Evolutionary conservation across 768 basidiomycete species (phyloP).

Genomic region (Tulasnella sp.): DNA sequence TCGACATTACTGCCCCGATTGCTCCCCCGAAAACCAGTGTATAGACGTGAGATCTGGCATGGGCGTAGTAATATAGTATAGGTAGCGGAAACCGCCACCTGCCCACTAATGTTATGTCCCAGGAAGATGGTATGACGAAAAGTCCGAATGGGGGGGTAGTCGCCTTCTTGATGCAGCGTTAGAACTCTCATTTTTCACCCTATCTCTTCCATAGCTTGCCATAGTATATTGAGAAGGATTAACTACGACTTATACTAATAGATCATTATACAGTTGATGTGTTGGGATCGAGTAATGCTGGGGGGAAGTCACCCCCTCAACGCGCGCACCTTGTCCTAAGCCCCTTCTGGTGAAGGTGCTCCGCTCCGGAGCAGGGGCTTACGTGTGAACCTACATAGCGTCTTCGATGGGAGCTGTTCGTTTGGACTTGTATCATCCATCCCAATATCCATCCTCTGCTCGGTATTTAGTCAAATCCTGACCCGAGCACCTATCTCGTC

Average conservation of each 20-base stretch:
- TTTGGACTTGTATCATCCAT: neutral
- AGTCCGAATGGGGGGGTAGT: neutral
- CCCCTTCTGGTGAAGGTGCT: neutral
- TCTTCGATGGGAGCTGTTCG: neutral
- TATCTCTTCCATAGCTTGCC: neutral
- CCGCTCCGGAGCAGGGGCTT: neutral
- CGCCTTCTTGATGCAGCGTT: neutral
- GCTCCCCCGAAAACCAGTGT: neutral
- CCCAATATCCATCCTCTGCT: neutral
- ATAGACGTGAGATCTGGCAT: neutral
- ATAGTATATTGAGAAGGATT: neutral
- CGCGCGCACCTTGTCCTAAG: neutral
- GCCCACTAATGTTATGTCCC: neutral
- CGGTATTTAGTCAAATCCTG: neutral
- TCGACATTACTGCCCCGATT: neutral
- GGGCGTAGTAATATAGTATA: neutral
- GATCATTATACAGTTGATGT: neutral
- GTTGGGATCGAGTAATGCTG: neutral
- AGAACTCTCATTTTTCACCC: neutral
- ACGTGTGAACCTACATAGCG: neutral
- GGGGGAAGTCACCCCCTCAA: neutral
- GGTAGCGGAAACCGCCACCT: neutral
- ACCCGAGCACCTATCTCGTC: neutral
- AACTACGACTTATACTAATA: neutral
- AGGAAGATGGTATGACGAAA: neutral